Evolutionary conservation across 177 flowering plant species (phyloP), one percentile per base, ranked within the genome.

Genomic region (Tripterygium wilfordii): DNA sequence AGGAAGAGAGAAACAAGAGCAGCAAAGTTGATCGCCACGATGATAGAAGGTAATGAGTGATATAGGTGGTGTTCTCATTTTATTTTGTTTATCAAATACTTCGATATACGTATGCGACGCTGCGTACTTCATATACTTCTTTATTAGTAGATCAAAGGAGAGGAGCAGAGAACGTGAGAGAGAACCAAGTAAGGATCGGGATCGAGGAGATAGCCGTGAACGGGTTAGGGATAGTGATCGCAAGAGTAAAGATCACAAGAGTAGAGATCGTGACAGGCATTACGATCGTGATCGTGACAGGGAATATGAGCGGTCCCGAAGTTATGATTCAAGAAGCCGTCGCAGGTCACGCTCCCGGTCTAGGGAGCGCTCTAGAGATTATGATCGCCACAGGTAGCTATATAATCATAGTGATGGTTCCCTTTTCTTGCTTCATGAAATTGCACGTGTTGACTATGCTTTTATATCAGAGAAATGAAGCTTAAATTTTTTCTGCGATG

Each of bases 311-410:
- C 85, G 72, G 12, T 66, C 83, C 14, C 83, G 78, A 35, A 66
- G 53, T 67, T 69, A 79, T 64, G 91, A 85, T 56, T 79, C 92
- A 29, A 82, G 96, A 53, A 77, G 77, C 56, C 86, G 71, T 22
- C 74, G 78, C 26, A 76, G 96, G 67, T 92, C 97, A 27, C 96
- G 98, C 1, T 88, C 96, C 8, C 71, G 85, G 8, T 85, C 95
- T 8, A 68, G 43, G 68, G 97, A 90, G 18, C 81, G 83, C 15
- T 65, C 91, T 4, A 76, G 90, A 50, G 96, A 90, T 51, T 76
- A 79, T 75, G 97, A 83, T 59, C 92, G 89, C 47, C 73, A 68
- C 67, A 83, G 87, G 91, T 80, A 73, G 17, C 4, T 23, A 8
- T 42, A 1, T 1, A 12, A 9, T 8, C 17, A 6, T 23, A n/a